phyloP scores from a whole-genome alignment of 495 filamentous ascomycete genomes.

The Xylaria castorea region DNA sequence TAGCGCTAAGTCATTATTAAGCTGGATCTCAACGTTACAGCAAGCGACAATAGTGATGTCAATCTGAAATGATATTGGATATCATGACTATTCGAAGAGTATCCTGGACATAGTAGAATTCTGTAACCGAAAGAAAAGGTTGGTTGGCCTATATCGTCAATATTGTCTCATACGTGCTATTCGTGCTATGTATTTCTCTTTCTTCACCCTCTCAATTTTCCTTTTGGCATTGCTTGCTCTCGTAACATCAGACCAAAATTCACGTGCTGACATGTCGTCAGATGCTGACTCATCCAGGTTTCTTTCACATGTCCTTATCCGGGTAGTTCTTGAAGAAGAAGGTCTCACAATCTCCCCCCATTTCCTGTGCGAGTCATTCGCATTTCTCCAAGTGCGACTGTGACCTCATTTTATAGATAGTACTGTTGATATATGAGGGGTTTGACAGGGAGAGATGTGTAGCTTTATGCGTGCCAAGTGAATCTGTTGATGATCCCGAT shows the following conservation, averaged over 20 bases:
- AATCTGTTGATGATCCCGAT: background rate
- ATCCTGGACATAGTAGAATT: background rate
- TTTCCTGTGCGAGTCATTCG: background rate
- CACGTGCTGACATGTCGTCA: background rate
- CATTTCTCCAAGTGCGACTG: background rate
- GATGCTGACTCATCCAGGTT: constrained; percentile 13
- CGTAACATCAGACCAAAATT: background rate
- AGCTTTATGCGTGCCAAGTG: background rate
- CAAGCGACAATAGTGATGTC: background rate
- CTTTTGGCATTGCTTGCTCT: background rate
- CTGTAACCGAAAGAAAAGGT: background rate
- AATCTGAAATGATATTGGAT: background rate
- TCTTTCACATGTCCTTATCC: constrained; percentile 19
- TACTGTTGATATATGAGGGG: constrained; percentile 5
- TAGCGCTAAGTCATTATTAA: background rate
- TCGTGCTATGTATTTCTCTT: background rate
- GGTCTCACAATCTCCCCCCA: background rate
- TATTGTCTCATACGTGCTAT: background rate
- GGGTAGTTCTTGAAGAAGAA: background rate
- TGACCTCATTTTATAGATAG: constrained; percentile 9
- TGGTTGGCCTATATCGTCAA: background rate
- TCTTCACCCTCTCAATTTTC: background rate
- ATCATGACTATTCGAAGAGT: background rate
- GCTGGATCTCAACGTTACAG: background rate
- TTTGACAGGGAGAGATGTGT: background rate